Evolutionary conservation across 2,329 filamentous ascomycete genomes (phyloP).

Genomic region (Fusarium brevicatenulatum): DNA sequence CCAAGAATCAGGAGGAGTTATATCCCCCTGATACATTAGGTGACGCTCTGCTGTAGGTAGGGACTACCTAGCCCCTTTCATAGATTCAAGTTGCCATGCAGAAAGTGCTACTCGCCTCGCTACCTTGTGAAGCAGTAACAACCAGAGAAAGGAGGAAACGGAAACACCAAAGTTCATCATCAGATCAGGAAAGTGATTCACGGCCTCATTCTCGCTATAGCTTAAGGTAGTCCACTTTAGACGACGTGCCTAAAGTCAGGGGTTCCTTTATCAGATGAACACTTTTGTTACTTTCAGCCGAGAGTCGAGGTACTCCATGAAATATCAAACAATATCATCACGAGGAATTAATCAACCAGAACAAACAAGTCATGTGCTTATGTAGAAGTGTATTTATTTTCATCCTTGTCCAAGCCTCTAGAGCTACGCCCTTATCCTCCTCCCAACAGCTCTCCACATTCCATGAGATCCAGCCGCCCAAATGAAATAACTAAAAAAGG

Average conservation of each 20-base stretch:
- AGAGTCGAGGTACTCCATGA: neutral
- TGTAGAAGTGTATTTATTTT: constrained; percentile 28
- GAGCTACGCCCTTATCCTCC: neutral
- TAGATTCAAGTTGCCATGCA: neutral
- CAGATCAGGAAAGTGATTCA: neutral
- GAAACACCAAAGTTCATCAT: neutral
- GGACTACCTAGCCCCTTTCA: neutral
- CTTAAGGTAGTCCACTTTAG: neutral
- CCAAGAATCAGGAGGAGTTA: neutral
- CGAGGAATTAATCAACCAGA: too few relatives aligned
- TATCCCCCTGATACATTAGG: too few relatives aligned
- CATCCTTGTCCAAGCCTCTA: constrained; percentile 17
- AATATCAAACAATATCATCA: neutral
- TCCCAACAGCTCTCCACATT: constrained; percentile 10
- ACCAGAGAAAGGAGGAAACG: neutral
- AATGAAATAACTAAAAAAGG: constrained; percentile 30
- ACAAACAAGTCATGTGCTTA: neutral
- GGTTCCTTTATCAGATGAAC: neutral
- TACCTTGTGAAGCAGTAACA: neutral
- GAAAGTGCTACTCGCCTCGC: neutral
- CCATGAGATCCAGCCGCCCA: constrained; percentile 24
- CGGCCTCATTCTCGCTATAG: neutral
- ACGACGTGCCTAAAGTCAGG: neutral
- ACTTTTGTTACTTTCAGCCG: neutral
- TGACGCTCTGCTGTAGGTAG: neutral